phyloP scores from a whole-genome alignment of 1,284 basidiomycete genomes.

The Porodaedalea pini region DNA sequence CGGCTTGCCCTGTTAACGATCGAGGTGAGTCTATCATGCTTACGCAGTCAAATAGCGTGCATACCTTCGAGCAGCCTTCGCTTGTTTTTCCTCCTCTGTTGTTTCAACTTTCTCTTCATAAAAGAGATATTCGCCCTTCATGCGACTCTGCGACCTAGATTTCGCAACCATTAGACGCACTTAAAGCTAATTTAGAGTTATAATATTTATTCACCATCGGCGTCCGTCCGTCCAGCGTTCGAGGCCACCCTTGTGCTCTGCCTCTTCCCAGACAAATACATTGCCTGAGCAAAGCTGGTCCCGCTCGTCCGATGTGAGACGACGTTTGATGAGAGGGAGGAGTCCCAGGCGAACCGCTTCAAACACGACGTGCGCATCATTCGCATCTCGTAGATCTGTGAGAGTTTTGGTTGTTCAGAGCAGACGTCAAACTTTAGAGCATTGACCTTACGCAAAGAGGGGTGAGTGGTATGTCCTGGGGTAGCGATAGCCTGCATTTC shows the following conservation, averaged over 20 bases:
- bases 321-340: conserved; percentile 65
- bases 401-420: conserved; percentile 20
- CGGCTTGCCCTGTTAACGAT: conserved; percentile 48
- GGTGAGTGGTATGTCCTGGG: conserved; percentile 40
- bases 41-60: conserved; percentile 17
- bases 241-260: conserved; percentile 71
- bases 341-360: conserved; percentile 70
- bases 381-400: conserved; percentile 65
- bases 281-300: conserved; percentile 66
- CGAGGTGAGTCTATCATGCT: conserved; percentile 14
- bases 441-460: conserved; percentile 48
- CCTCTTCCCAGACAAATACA: conserved; percentile 81
- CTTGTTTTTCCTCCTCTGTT: conserved; percentile 69
- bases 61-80: conserved; percentile 68
- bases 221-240: conserved; percentile 76
- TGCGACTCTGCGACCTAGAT: conserved; percentile 70
- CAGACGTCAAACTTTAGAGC: background rate
- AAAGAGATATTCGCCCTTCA: conserved; percentile 76
- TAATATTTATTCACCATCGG: conserved; percentile 50
- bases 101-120: conserved; percentile 78
- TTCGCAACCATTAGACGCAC: conserved; percentile 8
- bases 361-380: conserved; percentile 56
- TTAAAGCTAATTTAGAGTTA: background rate
- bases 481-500: conserved; percentile 4
- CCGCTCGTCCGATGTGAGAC: conserved; percentile 62